Evolutionary conservation across 192 early-diverging fungal species (phyloP), one percentile per base, ranked within the genome.

Genomic region (Chytriomyces confervae): DNA sequence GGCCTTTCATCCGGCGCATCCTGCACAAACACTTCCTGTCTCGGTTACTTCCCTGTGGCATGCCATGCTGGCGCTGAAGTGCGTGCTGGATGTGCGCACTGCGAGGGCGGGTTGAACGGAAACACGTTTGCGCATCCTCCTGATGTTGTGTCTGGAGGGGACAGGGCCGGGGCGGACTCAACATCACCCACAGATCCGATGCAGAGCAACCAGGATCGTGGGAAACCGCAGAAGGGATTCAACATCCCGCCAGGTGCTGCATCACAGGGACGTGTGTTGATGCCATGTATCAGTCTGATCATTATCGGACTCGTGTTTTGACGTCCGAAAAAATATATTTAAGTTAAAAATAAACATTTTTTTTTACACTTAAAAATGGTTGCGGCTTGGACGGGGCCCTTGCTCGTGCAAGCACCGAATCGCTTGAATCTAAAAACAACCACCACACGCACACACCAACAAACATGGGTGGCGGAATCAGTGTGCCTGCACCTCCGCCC

Each of bases 391-490:
- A 36, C 36, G 36, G 29, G 36, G 4, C 36, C 36, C 36, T 36
- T 36, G 36, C 36, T 36, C 36, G 36, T 36, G 36, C 36, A 36
- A 36, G 36, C 36, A 36, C 2, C 36, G 36, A 36, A 36, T 36
- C 4, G 36, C 36, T 36, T 36, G 36, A 36, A 36, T 36, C 36
- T 36, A 36, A 36, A 36, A 18, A 29, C 16, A 29, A 18, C 27
- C 62, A 29, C 16, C 62, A 64, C 18, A 24, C 10, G 6, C 16
- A 18, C 53, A 57, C 27, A 24, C 13, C 62, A 16, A 8, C 16
- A 46, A 70, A 53, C 23, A 70, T 70, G 69, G 69, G 69, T 16
- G 69, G 69, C n/a, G 69, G 69, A 50, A 16, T 13, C 46, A 16
- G 8, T 29, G 43, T 47, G 13, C 69, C 69, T 3, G 45, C 29